Conservation (phyloP, 805 yeast species). For the Yamadazyma sp. region DNA sequence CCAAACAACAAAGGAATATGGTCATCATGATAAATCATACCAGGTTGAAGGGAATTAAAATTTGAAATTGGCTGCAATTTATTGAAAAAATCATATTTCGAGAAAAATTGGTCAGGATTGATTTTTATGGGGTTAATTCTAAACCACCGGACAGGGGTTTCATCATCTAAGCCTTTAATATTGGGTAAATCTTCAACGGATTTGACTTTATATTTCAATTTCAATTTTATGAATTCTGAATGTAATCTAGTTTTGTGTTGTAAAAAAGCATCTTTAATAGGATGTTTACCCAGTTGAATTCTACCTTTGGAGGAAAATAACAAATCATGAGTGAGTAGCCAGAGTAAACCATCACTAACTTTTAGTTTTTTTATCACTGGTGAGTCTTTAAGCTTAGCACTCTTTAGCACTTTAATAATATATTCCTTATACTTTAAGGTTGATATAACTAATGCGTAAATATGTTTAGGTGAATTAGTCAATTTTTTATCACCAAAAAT, state of each 20-base stretch:
- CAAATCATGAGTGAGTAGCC: slow-evolving; percentile 77
- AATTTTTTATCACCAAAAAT: slow-evolving; percentile 33
- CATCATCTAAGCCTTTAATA: slow-evolving; percentile 36
- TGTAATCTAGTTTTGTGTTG: slow-evolving; percentile 75
- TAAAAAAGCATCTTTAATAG: slow-evolving; percentile 77
- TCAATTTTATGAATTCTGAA: slow-evolving; percentile 78
- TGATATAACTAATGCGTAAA: slow-evolving; percentile 79
- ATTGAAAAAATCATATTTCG: slow-evolving; percentile 34
- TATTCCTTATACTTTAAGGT: slow-evolving; percentile 69
- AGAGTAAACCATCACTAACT: slow-evolving; percentile 51
- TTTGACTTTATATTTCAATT: slow-evolving; percentile 66
- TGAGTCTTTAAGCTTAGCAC: slow-evolving; percentile 57
- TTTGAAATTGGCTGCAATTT: slow-evolving; percentile 45
- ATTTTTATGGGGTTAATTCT: slow-evolving; percentile 66
- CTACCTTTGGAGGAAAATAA: slow-evolving; percentile 72
- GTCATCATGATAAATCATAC: slow-evolving; percentile 68
- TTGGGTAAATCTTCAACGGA: slow-evolving; percentile 46
- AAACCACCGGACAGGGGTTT: slow-evolving; percentile 79
- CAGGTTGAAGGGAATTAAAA: slow-evolving; percentile 35
- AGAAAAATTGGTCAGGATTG: slow-evolving; percentile 33
- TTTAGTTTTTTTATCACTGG: slow-evolving; percentile 44
- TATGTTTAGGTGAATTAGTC: slow-evolving; percentile 68
- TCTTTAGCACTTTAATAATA: slow-evolving; percentile 59
- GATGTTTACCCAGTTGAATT: slow-evolving; percentile 85
- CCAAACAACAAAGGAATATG: slow-evolving; percentile 79